Conservation (phyloP, 2,329 filamentous ascomycete species). For the Thelonectria rubi region DNA sequence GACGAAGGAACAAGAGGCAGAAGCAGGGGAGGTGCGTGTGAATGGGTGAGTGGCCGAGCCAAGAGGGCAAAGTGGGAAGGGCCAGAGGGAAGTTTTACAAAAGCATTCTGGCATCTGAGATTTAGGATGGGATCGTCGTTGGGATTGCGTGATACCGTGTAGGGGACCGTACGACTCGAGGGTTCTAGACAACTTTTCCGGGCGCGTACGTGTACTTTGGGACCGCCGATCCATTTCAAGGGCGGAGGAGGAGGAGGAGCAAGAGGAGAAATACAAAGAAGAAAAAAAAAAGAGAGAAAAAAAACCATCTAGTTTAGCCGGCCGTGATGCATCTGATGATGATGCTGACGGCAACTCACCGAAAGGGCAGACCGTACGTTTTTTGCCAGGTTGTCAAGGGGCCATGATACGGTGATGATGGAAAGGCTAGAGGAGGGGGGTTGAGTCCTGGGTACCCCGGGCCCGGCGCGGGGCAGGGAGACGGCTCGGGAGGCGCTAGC, state of each 20-base stretch:
- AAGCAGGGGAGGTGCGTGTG: constrained; percentile 10
- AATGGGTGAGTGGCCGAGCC: constrained; percentile 11
- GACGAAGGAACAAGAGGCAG: background rate
- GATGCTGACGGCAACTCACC: constrained; percentile 18
- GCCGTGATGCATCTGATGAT: constrained; percentile 22
- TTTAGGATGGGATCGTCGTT: constrained; percentile 13
- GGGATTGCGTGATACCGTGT: constrained; percentile 22
- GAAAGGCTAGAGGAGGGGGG: background rate
- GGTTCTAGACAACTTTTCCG: background rate
- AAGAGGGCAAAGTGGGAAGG: background rate
- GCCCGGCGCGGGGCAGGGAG: constrained; percentile 23
- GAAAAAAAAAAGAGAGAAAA: constrained; percentile 2
- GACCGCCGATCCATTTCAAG: background rate
- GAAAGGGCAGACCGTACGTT: constrained; percentile 28
- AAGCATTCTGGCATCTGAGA: constrained; percentile 6
- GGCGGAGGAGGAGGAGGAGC: constrained; percentile 13
- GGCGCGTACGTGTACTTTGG: constrained; percentile 11
- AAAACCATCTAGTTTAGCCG: constrained; percentile 14
- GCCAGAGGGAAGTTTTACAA: too few relatives aligned
- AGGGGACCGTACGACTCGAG: constrained; percentile 18
- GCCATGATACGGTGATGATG: constrained; percentile 10
- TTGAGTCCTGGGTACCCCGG: constrained; percentile 13
- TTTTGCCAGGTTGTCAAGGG: constrained; percentile 18
- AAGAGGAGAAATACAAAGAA: constrained; percentile 4
- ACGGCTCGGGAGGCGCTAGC: constrained; percentile 9